These are phyloP conservation scores for Flaveria sonorensis DNA, from an alignment of 129 eudicot genomes.

Conservation along the genomic window DNA sequence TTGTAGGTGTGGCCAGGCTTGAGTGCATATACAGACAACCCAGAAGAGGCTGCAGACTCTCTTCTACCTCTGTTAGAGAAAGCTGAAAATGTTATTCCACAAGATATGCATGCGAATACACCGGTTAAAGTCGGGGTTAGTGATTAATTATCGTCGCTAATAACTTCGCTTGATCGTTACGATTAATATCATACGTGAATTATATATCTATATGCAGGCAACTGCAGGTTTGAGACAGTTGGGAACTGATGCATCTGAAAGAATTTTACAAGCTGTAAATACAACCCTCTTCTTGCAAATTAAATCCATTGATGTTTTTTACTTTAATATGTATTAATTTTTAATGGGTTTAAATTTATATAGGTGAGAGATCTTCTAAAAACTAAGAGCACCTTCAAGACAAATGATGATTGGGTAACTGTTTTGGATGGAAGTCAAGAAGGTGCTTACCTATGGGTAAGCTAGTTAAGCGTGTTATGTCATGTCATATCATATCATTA, in stretches of 20 bases:
- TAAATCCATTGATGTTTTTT: background rate
- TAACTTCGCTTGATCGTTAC: conserved; percentile 12
- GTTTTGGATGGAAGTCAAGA: conserved; percentile 94
- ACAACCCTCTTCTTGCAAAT: background rate
- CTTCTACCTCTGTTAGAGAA: conserved; percentile 57
- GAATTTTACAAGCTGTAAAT: conserved; percentile 84
- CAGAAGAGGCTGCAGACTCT: conserved; percentile 83
- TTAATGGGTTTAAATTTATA: conserved; percentile 18
- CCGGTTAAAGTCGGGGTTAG: conserved; percentile 98
- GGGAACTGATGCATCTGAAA: conserved; percentile 81
- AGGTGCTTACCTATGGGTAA: conserved; percentile 99
- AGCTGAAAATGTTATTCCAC: conserved; percentile 75
- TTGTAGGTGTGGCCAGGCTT: conserved; percentile 76
- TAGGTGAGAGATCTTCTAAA: conserved; percentile 77
- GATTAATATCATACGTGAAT: conserved; percentile 5
- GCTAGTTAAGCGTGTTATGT: conserved; percentile 6
- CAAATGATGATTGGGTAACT: conserved; percentile 74
- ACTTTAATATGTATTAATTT: conserved; percentile 3
- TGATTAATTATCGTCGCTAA: conserved; percentile 13
- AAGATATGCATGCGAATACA: conserved; percentile 54
- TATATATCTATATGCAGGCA: conserved; percentile 56
- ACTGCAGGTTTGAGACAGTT: conserved; percentile 94
- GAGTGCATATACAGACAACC: conserved; percentile 69
- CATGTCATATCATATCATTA: background rate
- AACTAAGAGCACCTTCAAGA: conserved; percentile 64